Percentiles rank a stretch among this genome's conserved stretches.
These are phyloP conservation scores for Colletotrichum tropicicola DNA, from an alignment of 2,329 filamentous ascomycete genomes.

Conservation along the genomic window DNA sequence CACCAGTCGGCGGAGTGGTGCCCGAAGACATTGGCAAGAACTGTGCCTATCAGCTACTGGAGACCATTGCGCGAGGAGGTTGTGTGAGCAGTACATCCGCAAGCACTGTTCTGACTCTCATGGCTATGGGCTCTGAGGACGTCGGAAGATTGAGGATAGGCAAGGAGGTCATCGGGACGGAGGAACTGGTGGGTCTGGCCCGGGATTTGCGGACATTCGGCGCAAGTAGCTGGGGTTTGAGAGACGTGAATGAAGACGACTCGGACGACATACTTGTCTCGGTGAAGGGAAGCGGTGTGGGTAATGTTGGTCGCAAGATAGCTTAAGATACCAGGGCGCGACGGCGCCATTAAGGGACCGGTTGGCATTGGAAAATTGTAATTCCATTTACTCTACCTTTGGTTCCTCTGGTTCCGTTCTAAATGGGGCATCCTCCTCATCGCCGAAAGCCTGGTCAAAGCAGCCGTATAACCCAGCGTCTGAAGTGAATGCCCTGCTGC, in stretches of 20 bases:
- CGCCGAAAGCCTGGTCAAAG: conserved; percentile 50
- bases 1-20: conserved; percentile 80
- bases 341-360: conserved; percentile 29
- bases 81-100: conserved; percentile 79
- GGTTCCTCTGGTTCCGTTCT: conserved; percentile 27
- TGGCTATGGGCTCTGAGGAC: conserved; percentile 98
- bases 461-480: conserved; percentile 63
- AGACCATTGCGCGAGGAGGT: conserved; percentile 83
- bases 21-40: conserved; percentile 91
- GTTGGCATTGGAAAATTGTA: conserved; percentile 4
- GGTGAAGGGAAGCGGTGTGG: conserved; percentile 91
- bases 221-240: conserved; percentile 87
- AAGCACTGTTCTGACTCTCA: conserved; percentile 81
- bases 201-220: conserved; percentile 91
- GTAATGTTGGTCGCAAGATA: conserved; percentile 94
- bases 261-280: conserved; percentile 83
- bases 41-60: conserved; percentile 89
- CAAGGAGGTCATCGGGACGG: conserved; percentile 81
- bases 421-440: conserved; percentile 28
- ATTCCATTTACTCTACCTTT: conserved; percentile 17
- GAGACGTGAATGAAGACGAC: conserved; percentile 74
- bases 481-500: conserved; percentile 61
- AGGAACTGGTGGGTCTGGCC: conserved; percentile 81
- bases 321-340: conserved; percentile 48
- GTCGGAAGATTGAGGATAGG: conserved; percentile 87